Evolutionary conservation across 2,329 filamentous ascomycete species (phyloP).

Genomic region (Penicillium sp.): DNA sequence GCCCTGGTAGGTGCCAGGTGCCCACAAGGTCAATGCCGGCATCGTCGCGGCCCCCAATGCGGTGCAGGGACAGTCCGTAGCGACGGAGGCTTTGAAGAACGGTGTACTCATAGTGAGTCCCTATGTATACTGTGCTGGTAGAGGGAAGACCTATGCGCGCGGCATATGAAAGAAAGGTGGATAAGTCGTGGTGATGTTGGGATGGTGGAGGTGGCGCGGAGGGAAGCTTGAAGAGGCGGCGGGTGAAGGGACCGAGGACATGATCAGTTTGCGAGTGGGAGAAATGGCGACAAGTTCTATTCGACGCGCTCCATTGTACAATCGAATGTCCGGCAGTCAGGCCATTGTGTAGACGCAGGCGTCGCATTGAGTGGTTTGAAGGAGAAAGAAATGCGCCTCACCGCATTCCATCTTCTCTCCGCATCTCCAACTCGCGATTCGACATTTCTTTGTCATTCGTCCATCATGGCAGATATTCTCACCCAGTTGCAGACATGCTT

Average conservation of each 20-base stretch:
- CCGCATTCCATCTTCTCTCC: constrained; percentile 24
- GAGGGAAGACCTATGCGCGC: constrained; percentile 32
- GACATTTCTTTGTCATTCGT: neutral
- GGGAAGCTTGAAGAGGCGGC: constrained; percentile 35
- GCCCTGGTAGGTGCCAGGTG: constrained; percentile 40
- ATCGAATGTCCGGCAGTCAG: constrained; percentile 7
- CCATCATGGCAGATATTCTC: constrained; percentile 43
- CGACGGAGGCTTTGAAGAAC: constrained; percentile 37
- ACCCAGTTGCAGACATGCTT: constrained; percentile 49
- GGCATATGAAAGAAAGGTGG: constrained; percentile 40
- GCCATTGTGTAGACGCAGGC: constrained; percentile 12
- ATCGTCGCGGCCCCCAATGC: constrained; percentile 44
- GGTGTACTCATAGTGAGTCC: constrained; percentile 46
- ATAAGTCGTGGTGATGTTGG: constrained; percentile 34
- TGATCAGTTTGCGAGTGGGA: constrained; percentile 8
- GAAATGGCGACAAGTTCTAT: constrained; percentile 7
- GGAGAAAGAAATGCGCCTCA: constrained; percentile 10
- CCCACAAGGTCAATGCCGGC: constrained; percentile 45
- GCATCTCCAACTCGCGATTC: constrained; percentile 11
- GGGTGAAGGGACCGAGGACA: constrained; percentile 27
- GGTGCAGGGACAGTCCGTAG: constrained; percentile 38
- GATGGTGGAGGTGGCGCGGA: constrained; percentile 31
- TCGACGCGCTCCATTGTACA: neutral
- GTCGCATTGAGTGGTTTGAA: constrained; percentile 18
- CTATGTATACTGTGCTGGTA: constrained; percentile 39